Conservation (phyloP, 208 protist species). For the Leptomonas seymouri region DNA sequence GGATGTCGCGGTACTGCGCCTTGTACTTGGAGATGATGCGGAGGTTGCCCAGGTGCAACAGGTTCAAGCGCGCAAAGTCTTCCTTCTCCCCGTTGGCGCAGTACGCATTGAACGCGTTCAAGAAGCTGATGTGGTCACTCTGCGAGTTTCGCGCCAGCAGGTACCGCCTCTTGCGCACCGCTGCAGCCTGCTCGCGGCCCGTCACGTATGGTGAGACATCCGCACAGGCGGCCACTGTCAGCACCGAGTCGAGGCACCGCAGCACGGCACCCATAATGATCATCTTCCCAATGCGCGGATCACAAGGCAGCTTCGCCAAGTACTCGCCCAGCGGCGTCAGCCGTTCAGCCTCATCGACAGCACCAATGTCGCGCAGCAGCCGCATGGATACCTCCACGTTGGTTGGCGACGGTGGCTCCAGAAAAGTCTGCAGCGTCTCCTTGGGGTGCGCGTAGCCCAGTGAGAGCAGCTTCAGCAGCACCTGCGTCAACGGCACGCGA, state of each 20-base stretch:
- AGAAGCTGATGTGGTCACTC: slow-evolving; percentile 82
- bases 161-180: slow-evolving; percentile 56
- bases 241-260: slow-evolving; percentile 91
- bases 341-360: slow-evolving; percentile 43
- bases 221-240: slow-evolving; percentile 93
- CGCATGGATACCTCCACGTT: slow-evolving; percentile 72
- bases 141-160: slow-evolving; percentile 63
- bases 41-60: slow-evolving; percentile 56
- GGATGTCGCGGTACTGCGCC: slow-evolving; percentile 81
- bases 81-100: slow-evolving; percentile 43
- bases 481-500: slow-evolving; percentile 93
- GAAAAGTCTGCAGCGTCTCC: slow-evolving; percentile 73
- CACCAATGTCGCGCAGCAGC: slow-evolving; percentile 66
- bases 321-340: slow-evolving; percentile 91
- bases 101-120: slow-evolving; percentile 90
- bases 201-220: slow-evolving; percentile 74
- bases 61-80: slow-evolving; percentile 60
- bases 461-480: slow-evolving; percentile 88
- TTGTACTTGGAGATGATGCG: slow-evolving; percentile 87
- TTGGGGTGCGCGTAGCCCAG: slow-evolving; percentile 68
- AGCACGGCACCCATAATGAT: slow-evolving; percentile 93
- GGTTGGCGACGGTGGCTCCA: slow-evolving; percentile 66
- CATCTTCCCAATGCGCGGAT: slow-evolving; percentile 93
- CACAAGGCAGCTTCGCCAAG: slow-evolving; percentile 86
- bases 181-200: slow-evolving; percentile 43